Evolutionary conservation across 2,329 filamentous ascomycete genomes (phyloP), one percentile per base, ranked within the genome.

Genomic region (Xylaria sp.): DNA sequence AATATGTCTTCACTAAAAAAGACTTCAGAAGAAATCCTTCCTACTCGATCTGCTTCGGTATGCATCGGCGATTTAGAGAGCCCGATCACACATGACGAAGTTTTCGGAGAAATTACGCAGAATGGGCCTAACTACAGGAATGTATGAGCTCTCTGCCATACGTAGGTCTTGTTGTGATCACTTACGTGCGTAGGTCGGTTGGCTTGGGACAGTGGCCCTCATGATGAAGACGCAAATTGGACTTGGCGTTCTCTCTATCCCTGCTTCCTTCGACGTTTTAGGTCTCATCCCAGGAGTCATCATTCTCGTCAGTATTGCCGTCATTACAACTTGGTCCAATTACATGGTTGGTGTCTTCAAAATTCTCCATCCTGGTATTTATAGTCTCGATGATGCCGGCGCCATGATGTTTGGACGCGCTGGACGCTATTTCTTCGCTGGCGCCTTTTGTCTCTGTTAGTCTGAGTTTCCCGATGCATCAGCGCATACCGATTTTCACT

Each of bases 311-410:
- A 62, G 71, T 2, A 79, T 85, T 31, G 80, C 76, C 1, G 65
- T 33, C 22, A 83, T 85, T 68, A 84, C 83, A 0, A 82, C 80
- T 2, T 85, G 83, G 83, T 83, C 82, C 1, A 77, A 79, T 59
- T 84, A 82, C 67, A 81, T 84, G 27, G 77, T 85, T 11, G 83
- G 82, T 9, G 71, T 77, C n/a, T 86, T 86, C 77, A 87, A 86
- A 69, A 68, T 83, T 42, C 76, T 76, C 10, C 84, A 87, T 69
- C 80, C 79, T 2, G 78, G 82, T 42, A 81, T 86, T 1, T 86
- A 87, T 71, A 80, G 81, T 29, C 83, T 87, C 61, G 84, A 85
- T 54, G 85, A 86, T 71, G 84, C 39, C 13, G 60, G 60, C 22
- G 50, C 10, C 2, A 80, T 2, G 84, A 84, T 20, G 70, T 84